Evolutionary conservation across 306 rosid genomes (phyloP).

Genomic region (Quercus aquifolioides): DNA sequence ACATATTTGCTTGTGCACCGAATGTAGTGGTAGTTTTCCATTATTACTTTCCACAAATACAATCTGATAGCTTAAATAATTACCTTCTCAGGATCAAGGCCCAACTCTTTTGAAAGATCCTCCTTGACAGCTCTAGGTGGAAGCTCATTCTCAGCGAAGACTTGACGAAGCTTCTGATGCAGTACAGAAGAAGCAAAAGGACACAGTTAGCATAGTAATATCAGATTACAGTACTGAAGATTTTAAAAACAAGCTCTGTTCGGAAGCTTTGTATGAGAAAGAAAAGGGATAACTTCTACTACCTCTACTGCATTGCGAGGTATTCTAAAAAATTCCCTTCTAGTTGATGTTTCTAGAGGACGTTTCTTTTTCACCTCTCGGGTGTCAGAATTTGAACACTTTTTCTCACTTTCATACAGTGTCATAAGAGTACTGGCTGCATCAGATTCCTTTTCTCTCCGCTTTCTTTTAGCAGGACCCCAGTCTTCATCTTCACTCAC

Average conservation of each 20-base stretch:
- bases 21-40: not conserved
- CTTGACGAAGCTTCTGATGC: constrained; percentile 83
- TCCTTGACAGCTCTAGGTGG: constrained; percentile 72
- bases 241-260: not conserved
- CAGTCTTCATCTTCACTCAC: constrained; percentile 92
- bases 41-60: not conserved
- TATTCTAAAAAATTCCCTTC: constrained; percentile 62
- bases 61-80: constrained; percentile 2
- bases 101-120: constrained; percentile 71
- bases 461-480: constrained; percentile 78
- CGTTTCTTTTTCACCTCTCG: constrained; percentile 13
- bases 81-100: constrained; percentile 78
- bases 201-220: not conserved
- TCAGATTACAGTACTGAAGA: not conserved
- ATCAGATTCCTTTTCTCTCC: constrained; percentile 76
- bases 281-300: constrained; percentile 17
- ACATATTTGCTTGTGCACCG: not conserved
- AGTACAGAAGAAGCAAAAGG: constrained; percentile 25
- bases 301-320: constrained; percentile 80
- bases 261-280: not conserved
- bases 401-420: constrained; percentile 62
- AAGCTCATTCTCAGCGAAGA: constrained; percentile 73
- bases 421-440: constrained; percentile 83
- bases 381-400: constrained; percentile 24
- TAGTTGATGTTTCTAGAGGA: constrained; percentile 30